Evolutionary conservation across 73 alveolate genomes (phyloP).

Genomic region (Paramecium octaurelia): DNA sequence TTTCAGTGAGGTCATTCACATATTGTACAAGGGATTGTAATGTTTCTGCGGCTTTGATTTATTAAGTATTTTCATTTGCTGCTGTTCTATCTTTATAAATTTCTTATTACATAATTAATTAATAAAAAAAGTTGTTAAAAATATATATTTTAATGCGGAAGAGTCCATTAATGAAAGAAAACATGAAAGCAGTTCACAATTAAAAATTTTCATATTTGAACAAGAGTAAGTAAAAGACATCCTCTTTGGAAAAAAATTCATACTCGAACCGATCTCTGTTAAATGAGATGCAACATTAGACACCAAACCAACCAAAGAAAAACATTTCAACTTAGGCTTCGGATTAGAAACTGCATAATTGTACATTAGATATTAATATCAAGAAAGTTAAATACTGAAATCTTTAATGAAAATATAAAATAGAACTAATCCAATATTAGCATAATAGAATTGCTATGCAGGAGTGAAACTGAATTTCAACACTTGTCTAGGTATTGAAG

Average conservation of each 20-base stretch:
- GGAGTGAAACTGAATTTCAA: constrained; percentile 37
- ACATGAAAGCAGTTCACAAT: background rate
- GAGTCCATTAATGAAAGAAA: constrained; percentile 20
- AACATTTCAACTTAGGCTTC: background rate
- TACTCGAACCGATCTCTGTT: constrained; percentile 17
- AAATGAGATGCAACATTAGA: background rate
- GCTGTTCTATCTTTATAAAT: background rate
- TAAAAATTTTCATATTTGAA: background rate
- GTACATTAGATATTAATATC: background rate
- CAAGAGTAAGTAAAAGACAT: background rate
- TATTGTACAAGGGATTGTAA: background rate
- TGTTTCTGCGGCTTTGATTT: background rate
- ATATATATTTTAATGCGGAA: constrained; percentile 29
- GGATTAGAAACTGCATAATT: constrained; percentile 25
- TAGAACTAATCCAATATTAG: constrained; percentile 6
- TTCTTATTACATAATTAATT: constrained; percentile 3
- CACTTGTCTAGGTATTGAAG: background rate
- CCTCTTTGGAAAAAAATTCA: constrained; percentile 28
- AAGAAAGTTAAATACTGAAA: constrained; percentile 24
- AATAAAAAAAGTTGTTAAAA: constrained; percentile 52
- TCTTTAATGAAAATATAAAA: constrained; percentile 38
- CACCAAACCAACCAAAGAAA: constrained; percentile 38
- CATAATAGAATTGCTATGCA: background rate
- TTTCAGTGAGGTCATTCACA: background rate
- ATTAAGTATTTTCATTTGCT: background rate